Evolutionary conservation across 441 rosid genomes (phyloP).

Genomic region (Eutrema salsugineum): DNA sequence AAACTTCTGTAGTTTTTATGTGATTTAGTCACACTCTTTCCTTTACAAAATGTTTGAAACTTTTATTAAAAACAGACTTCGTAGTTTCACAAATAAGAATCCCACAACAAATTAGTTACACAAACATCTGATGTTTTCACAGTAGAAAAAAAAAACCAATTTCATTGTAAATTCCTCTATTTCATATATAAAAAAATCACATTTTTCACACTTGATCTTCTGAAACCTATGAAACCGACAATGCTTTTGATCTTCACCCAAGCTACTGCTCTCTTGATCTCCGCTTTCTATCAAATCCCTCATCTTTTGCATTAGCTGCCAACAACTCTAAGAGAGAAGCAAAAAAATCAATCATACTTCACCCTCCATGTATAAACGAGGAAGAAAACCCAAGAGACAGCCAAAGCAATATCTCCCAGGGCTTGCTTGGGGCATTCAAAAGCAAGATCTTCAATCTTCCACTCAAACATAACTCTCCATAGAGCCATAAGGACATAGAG

Average conservation of each 20-base stretch:
- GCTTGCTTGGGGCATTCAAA: slow-evolving; percentile 66
- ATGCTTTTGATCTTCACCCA: background rate
- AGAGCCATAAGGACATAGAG: slow-evolving; percentile 65
- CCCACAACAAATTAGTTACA: slow-evolving; percentile 6
- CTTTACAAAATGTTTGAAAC: background rate
- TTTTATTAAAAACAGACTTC: background rate
- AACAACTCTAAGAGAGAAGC: background rate
- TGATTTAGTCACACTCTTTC: background rate
- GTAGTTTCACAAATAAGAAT: background rate
- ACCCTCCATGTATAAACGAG: slow-evolving; percentile 83
- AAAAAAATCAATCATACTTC: slow-evolving; percentile 62
- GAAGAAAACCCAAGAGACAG: slow-evolving; percentile 74
- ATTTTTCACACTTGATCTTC: slow-evolving; percentile 6
- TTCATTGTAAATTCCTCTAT: slow-evolving; percentile 3
- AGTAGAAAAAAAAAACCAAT: background rate
- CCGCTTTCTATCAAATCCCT: background rate
- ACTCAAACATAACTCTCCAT: slow-evolving; percentile 74
- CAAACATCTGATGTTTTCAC: background rate
- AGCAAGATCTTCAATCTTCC: slow-evolving; percentile 65
- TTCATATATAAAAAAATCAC: slow-evolving; percentile 1
- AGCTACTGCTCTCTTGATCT: background rate
- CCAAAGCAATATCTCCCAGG: slow-evolving; percentile 67
- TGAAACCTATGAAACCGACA: slow-evolving; percentile 13
- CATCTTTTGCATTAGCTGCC: background rate
- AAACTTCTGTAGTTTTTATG: background rate